These are phyloP conservation scores for Skeletonema marinoi DNA, from an alignment of 108 stramenopile species.

Conservation along the genomic window DNA sequence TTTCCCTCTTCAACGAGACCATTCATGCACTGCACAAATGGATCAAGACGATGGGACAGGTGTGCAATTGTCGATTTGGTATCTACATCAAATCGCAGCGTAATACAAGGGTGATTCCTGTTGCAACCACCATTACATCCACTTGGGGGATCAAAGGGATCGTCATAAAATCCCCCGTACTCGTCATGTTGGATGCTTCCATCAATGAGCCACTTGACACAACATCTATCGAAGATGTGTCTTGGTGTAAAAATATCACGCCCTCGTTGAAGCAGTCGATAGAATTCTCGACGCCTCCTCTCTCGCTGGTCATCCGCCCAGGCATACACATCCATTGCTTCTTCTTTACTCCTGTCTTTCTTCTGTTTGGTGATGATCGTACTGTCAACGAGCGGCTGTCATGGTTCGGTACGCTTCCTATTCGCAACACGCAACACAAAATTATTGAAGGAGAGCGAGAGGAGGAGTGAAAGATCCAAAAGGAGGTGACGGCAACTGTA, in stretches of 20 bases:
- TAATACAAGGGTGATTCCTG: conserved; percentile 14
- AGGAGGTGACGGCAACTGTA: too few relatives aligned
- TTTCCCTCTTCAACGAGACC: not conserved
- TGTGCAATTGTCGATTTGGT: conserved; percentile 9
- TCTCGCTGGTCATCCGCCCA: not conserved
- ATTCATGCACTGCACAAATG: conserved; percentile 9
- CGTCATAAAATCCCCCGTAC: conserved; percentile 6
- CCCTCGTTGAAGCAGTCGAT: conserved; percentile 3
- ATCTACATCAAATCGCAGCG: conserved; percentile 4
- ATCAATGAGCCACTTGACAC: conserved; percentile 23
- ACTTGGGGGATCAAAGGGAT: not conserved
- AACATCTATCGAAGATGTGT: conserved; percentile 18
- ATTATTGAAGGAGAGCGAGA: too few relatives aligned
- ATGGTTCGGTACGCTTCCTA: too few relatives aligned
- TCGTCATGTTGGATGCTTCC: conserved; percentile 2
- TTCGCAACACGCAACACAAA: too few relatives aligned
- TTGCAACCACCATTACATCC: conserved; percentile 17
- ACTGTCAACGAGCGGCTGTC: too few relatives aligned
- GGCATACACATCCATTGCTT: not conserved
- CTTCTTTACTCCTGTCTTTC: not conserved
- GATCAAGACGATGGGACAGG: conserved; percentile 15
- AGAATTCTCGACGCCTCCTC: not conserved
- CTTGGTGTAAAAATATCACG: conserved; percentile 10
- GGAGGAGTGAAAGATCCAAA: too few relatives aligned
- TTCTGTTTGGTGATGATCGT: too few relatives aligned